Base-by-base conservation (phyloP, 371 early-diverging fungal species). In the Mortierella sp. region DNA sequence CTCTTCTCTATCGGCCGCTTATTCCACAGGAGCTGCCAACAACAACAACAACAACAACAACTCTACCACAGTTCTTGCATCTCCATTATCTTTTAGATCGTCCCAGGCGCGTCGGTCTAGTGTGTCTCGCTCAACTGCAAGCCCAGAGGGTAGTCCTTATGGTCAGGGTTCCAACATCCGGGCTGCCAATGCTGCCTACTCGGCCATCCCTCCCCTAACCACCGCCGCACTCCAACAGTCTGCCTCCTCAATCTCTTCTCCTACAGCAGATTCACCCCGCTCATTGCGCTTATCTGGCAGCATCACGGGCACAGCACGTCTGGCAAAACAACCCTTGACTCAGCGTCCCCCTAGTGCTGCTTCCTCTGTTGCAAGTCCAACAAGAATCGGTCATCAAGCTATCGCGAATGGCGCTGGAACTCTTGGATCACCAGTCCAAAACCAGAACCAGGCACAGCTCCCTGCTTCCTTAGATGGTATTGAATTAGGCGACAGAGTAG, bases 401-500 rank as follows among this genome's bases (percentile, higher is more conserved):
- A 6, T 51, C 34, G 4, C 45, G 22, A 45, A 51, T 15, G 35
- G 49, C 55, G 2, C 51, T 28, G 26, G 43, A 28, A 26, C 26
- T n/a, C 62, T 49, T 26, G 49, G 47, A 23, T 60, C 63, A 13
- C 56, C 42, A 45, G 19, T 35, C 32, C 70, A 22, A 29, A 40
- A 26, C 35, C 71, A 61, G 22, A 23, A 23, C 17, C 70, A 62
- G 53, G 54, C n/a, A 40, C 70, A 75, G 42, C 31, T 68, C 32
- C 76, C 71, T 17, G 57, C 58, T 3, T 72, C 72, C 17, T 69
- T 68, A 26, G 72, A 72, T 9, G 66, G 64, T 31, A 57, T 70
- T 29, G 77, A 71, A 45, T 49, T 89, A 17, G 92, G 91, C 17
- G 90, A 90, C 28, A 81, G 90, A 22, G 93, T 95, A 8, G 83